Base-by-base conservation (phyloP, 345 rosid genomes). In the Dipteronia dyeriana region DNA sequence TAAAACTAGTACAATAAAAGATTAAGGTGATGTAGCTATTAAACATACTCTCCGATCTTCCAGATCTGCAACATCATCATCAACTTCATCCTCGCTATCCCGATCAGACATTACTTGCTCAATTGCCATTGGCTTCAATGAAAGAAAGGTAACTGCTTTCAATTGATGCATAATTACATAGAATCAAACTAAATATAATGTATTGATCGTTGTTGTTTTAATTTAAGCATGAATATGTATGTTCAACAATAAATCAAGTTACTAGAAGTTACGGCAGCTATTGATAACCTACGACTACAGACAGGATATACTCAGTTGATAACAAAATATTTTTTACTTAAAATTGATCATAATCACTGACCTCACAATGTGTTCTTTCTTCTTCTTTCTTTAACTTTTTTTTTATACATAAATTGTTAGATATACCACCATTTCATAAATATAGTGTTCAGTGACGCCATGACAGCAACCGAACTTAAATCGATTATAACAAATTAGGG, bases 1-100 rank as follows among this genome's bases (percentile, higher is more conserved):
- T 47, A 5, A 25, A 25, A 74, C 19, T 66, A 19, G 22, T 66
- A n/a, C 39, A 70, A 71, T 57, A 41, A 41, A 45, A 20, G 22
- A 66, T 19, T 34, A 3, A 43, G 14, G 39, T 31, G 43, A 16
- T 54, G 12, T 10, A 75, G 60, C 17, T 51, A 78, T 57, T 22
- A 77, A 71, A 71, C 88, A 78, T 88, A 94, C 99, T 93, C 98
- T 87, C 84, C 91, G 89, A 84, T 97, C 99, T 88, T 97, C 99
- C 82, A 94, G 89, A 84, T 97, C 98, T 38, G 99, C 99, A 81
- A 97, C 98, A 84, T 94, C 99, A 76, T 97, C 99, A 79, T 94
- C 99, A 31, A 94, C 97, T 86, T 97, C 99, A 83, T 97, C 99
- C 86, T 97, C 99, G 73, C 98, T 97, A 78, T 97, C 99, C 78